Evolutionary conservation across 306 rosid species (phyloP).

Genomic region (Cucurbita argyrosperma): DNA sequence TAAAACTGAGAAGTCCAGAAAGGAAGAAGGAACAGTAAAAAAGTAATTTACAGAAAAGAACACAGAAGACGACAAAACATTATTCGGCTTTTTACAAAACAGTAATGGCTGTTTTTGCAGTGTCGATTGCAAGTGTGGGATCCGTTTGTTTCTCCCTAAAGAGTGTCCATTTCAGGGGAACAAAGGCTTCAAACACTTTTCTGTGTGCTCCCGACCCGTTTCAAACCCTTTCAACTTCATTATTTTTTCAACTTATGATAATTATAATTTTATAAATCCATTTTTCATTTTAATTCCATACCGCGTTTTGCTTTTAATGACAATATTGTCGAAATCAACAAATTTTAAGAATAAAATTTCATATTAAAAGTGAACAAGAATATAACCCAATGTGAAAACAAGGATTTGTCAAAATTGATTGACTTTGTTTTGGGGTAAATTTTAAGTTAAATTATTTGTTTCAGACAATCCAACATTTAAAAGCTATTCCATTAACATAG

Average conservation of each 20-base stretch:
- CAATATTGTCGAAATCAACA: too few relatives aligned
- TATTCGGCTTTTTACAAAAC: conserved; percentile 3
- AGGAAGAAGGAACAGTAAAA: background rate
- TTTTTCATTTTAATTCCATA: background rate
- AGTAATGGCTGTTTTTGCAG: background rate
- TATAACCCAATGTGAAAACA: background rate
- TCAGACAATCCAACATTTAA: background rate
- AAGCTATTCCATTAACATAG: background rate
- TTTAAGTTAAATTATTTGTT: background rate
- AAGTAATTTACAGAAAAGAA: background rate
- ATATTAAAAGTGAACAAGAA: background rate
- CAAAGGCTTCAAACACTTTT: conserved; percentile 1
- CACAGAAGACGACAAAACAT: background rate
- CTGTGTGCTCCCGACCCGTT: background rate
- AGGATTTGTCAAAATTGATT: background rate
- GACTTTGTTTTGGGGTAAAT: background rate
- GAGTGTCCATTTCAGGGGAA: background rate
- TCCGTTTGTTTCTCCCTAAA: background rate
- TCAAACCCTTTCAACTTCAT: too few relatives aligned
- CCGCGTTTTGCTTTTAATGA: too few relatives aligned
- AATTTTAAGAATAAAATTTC: background rate
- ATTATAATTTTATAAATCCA: background rate
- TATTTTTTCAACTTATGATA: too few relatives aligned
- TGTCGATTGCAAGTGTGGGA: background rate
- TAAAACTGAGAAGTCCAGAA: background rate